Conservation (phyloP, 345 rosid genomes). For the Trapa incisa region DNA sequence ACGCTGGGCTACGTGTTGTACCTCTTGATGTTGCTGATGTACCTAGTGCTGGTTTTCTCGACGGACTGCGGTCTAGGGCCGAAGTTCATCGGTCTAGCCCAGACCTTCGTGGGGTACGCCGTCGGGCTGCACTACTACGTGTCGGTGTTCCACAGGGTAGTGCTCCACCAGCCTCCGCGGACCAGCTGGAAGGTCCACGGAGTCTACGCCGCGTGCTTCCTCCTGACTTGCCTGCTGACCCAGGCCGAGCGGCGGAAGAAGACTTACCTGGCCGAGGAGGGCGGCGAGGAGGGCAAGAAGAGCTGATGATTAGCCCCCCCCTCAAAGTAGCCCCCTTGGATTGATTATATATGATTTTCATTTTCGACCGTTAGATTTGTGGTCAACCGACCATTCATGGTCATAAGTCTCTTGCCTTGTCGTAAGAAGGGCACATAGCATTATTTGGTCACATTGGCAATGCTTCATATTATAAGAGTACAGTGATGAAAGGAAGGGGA, state of each 20-base stretch:
- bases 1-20: conserved; percentile 69
- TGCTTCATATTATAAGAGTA: no score
- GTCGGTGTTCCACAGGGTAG: conserved; percentile 77
- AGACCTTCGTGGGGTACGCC: conserved; percentile 58
- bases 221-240: conserved; percentile 48
- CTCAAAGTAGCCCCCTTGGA: no score
- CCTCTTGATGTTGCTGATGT: conserved; percentile 60
- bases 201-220: conserved; percentile 83
- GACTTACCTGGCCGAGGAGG: conserved; percentile 63
- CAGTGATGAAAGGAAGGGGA: no score
- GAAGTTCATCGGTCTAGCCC: conserved; percentile 54
- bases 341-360: no score
- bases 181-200: conserved; percentile 89
- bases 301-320: conserved; percentile 9
- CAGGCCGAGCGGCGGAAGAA: conserved; percentile 80
- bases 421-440: no score
- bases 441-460: no score
- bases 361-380: no score
- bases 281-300: conserved; percentile 91
- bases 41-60: conserved; percentile 67
- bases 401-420: no score
- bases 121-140: conserved; percentile 85
- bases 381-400: no score
- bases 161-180: conserved; percentile 69
- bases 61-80: conserved; percentile 51